Conservation (phyloP, 2,329 filamentous ascomycete genomes). For the Ceratocystis lukuohia region DNA sequence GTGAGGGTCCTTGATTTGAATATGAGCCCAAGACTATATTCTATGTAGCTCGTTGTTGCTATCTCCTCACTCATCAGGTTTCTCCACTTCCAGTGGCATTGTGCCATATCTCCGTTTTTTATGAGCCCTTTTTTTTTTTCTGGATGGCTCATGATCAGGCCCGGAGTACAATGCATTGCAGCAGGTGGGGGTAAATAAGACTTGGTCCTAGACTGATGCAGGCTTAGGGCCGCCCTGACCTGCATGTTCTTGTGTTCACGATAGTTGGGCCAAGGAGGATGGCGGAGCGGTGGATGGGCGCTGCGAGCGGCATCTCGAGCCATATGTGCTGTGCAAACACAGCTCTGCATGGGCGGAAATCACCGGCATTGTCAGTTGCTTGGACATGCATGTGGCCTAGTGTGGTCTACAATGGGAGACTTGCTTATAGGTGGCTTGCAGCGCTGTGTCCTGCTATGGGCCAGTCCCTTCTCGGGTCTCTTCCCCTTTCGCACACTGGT, state of each 20-base stretch:
- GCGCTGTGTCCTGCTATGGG: background rate
- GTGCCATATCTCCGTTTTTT: conserved; percentile 5
- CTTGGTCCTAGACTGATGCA: background rate
- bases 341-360: conserved; percentile 5
- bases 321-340: background rate
- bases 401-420: background rate
- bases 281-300: background rate
- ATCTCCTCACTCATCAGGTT: background rate
- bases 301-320: background rate
- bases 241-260: background rate
- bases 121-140: background rate
- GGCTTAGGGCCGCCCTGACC: background rate
- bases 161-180: background rate
- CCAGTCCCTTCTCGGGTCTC: background rate
- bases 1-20: background rate
- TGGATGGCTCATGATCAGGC: background rate
- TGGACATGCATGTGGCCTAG: background rate
- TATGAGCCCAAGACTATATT: background rate
- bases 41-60: background rate
- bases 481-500: conserved; percentile 1
- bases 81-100: background rate
- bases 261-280: background rate
- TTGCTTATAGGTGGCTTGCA: background rate
- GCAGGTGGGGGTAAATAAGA: background rate
- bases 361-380: conserved; percentile 4